Percentiles rank a stretch among this genome's conserved stretches.
These are phyloP conservation scores for Quercus phellos DNA, from an alignment of 331 rosid genomes.

Conservation along the genomic window DNA sequence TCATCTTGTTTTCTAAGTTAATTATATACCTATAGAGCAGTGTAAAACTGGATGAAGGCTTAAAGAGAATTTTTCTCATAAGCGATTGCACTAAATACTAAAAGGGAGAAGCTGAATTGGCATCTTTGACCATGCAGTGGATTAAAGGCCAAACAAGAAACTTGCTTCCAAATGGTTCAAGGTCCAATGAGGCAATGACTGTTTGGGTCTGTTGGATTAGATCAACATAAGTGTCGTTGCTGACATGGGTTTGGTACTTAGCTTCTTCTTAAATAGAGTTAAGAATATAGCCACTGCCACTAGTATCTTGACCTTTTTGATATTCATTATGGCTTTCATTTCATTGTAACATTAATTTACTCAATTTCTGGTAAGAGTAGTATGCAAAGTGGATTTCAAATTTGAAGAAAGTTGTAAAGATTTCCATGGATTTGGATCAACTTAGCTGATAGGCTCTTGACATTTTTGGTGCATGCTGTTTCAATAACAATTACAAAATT, in stretches of 20 bases:
- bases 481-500: background rate
- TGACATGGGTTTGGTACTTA: background rate
- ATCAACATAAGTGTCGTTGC: background rate
- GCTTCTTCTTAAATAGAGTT: background rate
- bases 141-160: background rate
- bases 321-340: background rate
- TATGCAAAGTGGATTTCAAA: background rate
- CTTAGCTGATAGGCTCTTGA: background rate
- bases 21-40: background rate
- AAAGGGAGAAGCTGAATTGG: background rate
- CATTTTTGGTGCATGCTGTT: background rate
- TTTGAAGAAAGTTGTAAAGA: background rate
- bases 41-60: background rate
- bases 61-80: background rate
- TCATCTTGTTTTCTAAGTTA: background rate
- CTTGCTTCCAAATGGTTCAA: background rate
- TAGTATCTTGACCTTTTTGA: background rate
- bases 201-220: background rate
- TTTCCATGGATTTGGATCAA: too few relatives aligned
- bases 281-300: background rate
- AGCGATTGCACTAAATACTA: background rate
- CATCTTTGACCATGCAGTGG: background rate
- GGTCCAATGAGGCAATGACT: background rate
- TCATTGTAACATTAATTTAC: background rate
- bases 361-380: background rate